Base-by-base conservation (phyloP, 257 asterid genomes). In the Knoxia roxburghii region DNA sequence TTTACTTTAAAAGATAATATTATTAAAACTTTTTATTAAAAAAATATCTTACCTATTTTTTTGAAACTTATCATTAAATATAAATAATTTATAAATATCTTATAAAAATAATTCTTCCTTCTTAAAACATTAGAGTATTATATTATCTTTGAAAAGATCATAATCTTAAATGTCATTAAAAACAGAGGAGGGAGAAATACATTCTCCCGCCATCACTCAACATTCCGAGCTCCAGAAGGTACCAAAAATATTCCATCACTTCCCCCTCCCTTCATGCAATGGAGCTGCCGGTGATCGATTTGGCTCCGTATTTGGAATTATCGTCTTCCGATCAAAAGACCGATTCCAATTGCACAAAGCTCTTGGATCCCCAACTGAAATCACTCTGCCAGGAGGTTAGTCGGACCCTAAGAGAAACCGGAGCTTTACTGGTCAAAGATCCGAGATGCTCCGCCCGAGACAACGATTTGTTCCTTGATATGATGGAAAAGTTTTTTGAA, bases 401-500 rank as follows among this genome's bases (percentile, higher is more conserved):
- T 70, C 89, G 85, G 79, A 86, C 91, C 86, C 97, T 93, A 72
- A 80, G 65, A 45, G 95, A 93, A 51, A 90, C 95, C 51, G 99
- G 99, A 54, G 99, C 99, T 71, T 79, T 93, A 64, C 84, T 93
- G 21, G 89, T 93, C 58, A 90, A 93, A 69, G 99, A 93, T 71
- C 99, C 99, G 5, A 85, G 99, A 58, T 93, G 97, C 70, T 80
- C 95, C 21, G 89, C 86, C 10, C 71, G 77, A 43, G 99, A 90
- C 77, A 93, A 90, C 73, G 99, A 93, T 71, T 73, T 78, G 12
- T 88, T 93, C 74, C 76, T 93, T 32, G 95, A 93, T 64, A 90
- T 93, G 99, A 93, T 93, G 97, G 97, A 93, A 77, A 85, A 74
- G 33, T 93, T 82, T 74, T 93, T 88, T 80, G 86, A 90, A 68